Evolutionary conservation across 345 rosid genomes (phyloP).

Genomic region (Raphanus sativus): DNA sequence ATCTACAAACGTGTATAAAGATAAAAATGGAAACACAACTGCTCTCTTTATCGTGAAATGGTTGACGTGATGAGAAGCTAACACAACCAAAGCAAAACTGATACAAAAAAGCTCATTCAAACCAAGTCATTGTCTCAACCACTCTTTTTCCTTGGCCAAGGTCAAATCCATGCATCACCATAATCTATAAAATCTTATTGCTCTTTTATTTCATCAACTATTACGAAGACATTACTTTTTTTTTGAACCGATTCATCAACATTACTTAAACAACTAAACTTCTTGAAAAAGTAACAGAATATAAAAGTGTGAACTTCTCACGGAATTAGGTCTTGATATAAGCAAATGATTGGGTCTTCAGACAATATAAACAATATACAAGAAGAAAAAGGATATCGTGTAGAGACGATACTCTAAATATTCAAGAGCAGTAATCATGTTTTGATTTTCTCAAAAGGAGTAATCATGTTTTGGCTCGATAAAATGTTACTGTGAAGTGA

Average conservation of each 20-base stretch:
- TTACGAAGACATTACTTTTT: too few relatives aligned
- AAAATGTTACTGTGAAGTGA: background rate
- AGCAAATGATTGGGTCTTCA: background rate
- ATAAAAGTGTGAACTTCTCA: slow-evolving; percentile 5
- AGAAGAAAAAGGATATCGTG: slow-evolving; percentile 11
- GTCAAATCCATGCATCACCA: slow-evolving; percentile 41
- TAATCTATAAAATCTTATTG: background rate
- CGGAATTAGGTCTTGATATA: background rate
- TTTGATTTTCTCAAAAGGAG: too few relatives aligned
- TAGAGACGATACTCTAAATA: slow-evolving; percentile 9
- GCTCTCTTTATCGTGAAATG: slow-evolving; percentile 33
- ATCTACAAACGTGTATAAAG: background rate
- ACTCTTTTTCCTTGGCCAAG: slow-evolving; percentile 32
- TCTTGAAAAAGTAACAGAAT: background rate
- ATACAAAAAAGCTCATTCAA: slow-evolving; percentile 8
- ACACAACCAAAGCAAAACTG: slow-evolving; percentile 22
- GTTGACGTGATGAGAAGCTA: slow-evolving; percentile 41
- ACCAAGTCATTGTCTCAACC: slow-evolving; percentile 40
- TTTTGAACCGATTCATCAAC: background rate
- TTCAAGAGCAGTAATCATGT: slow-evolving; percentile 21
- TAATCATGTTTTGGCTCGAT: background rate
- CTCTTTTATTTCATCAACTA: background rate
- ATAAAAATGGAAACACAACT: slow-evolving; percentile 35
- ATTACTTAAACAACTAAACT: slow-evolving; percentile 4
- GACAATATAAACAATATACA: background rate